A percentile compares a stretch with the other conserved stretches of the same genome.
These are phyloP conservation scores for Extremus antarcticus DNA, from an alignment of 495 filamentous ascomycete genomes.

Conservation along the genomic window DNA sequence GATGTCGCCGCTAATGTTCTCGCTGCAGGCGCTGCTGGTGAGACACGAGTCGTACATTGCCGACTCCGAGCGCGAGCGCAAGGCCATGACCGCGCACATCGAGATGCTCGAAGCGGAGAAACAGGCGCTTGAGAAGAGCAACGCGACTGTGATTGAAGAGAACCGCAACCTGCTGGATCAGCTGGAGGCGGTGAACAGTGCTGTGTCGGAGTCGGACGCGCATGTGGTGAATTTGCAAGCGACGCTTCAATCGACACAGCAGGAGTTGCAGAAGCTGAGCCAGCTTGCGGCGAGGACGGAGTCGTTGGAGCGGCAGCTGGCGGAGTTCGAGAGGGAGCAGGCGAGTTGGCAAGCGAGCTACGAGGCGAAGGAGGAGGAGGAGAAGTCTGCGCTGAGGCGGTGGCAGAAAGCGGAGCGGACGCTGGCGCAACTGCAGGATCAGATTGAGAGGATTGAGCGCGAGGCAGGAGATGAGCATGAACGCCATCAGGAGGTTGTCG, in stretches of 20 bases:
- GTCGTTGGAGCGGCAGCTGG: constrained; percentile 66
- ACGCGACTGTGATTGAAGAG: constrained; percentile 64
- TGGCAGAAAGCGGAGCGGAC: constrained; percentile 75
- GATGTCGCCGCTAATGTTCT: constrained; percentile 52
- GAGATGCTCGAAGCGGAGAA: constrained; percentile 70
- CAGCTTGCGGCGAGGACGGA: constrained; percentile 61
- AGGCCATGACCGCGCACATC: constrained; percentile 56
- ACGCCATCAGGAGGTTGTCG: constrained; percentile 67
- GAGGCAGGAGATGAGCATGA: constrained; percentile 76
- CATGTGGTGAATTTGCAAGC: constrained; percentile 60
- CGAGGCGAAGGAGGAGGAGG: constrained; percentile 53
- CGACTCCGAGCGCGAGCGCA: constrained; percentile 74
- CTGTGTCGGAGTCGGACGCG: constrained; percentile 62
- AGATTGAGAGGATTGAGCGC: constrained; percentile 78
- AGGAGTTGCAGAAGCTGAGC: constrained; percentile 63
- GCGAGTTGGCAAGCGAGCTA: constrained; percentile 54
- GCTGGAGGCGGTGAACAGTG: constrained; percentile 67
- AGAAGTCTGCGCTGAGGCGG: constrained; percentile 61
- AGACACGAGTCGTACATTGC: constrained; percentile 90
- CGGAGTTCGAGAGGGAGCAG: constrained; percentile 71
- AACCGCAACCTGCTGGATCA: constrained; percentile 68
- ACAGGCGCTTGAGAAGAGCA: constrained; percentile 57
- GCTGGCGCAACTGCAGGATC: constrained; percentile 63
- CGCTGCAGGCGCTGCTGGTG: constrained; percentile 74
- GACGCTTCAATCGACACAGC: constrained; percentile 61